Evolutionary conservation across 768 basidiomycete species (phyloP), one percentile per base, ranked within the genome.

Genomic region (Boletus eberwhitei): DNA sequence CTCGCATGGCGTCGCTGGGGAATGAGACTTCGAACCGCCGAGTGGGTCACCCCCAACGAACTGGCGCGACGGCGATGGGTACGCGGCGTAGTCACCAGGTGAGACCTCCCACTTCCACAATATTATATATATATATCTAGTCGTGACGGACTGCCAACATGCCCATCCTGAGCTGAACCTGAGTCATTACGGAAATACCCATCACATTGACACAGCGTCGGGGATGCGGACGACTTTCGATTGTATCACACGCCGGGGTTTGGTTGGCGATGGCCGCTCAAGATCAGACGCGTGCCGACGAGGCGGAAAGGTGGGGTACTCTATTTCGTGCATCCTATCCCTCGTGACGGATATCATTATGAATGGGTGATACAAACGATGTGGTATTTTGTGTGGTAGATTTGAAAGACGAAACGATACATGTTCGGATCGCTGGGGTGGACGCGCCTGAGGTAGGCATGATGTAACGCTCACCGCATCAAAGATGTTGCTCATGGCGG

Each of bases 371-470:
- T 12, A 12, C 47, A 46, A 16, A 22, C 46, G 41, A 40, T 19
- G 52, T 5, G 35, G 17, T n/a, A 40, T 54, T 12, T 19, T 9
- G 40, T 24, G 45, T 16, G 31, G 50, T 21, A 92, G 93, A 83
- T 0, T 75, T 95, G 44, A 89, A 83, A 65, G 82, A 86, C 57
- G 74, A 92, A 61, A 97, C 95, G 2, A 76, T 98, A 17, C 87
- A 90, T 63, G 84, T 98, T 29, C 84, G 95, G 14, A 82, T 98
- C 29, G 90, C 90, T 14, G 95, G 92, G 0, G 84, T 93, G 5
- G 95, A 98, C 66, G 95, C 95, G 1, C 95, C 95, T 0, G 95
- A 98, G 77, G 92, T 89, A 60, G 31, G 67, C 31, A 48, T 50
- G 29, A 34, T 21, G 3, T 13, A 2, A 24, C 9, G 8, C 17